A percentile compares a stretch with the other conserved stretches of the same genome.
phyloP scores from a whole-genome alignment of 805 yeast genomes.

The Geotrichum ghanense region DNA sequence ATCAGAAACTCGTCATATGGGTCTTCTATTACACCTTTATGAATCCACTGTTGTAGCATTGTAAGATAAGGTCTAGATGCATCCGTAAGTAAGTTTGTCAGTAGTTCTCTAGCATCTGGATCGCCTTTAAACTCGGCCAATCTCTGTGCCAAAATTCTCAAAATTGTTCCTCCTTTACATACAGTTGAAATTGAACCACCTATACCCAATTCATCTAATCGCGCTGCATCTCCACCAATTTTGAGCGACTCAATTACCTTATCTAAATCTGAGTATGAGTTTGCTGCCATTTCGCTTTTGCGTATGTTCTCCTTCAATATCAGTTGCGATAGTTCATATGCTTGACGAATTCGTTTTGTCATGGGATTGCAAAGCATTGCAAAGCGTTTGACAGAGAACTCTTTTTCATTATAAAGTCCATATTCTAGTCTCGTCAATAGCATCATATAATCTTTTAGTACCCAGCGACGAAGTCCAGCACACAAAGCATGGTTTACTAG shows the following conservation, averaged over 20 bases:
- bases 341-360: constrained; percentile 35
- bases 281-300: constrained; percentile 23
- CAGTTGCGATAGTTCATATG: constrained; percentile 44
- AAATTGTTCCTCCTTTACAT: constrained; percentile 63
- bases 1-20: constrained; percentile 76
- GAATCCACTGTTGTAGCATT: constrained; percentile 74
- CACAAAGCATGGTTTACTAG: constrained; percentile 65
- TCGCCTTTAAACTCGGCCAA: constrained; percentile 58
- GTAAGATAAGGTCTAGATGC: constrained; percentile 52
- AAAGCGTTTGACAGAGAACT: constrained; percentile 48
- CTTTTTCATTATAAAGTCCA: constrained; percentile 36
- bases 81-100: constrained; percentile 40
- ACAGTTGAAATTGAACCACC: constrained; percentile 15
- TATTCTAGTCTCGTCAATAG: constrained; percentile 35
- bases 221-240: constrained; percentile 11
- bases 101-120: constrained; percentile 38
- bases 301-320: constrained; percentile 31
- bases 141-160: constrained; percentile 49
- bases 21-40: constrained; percentile 62
- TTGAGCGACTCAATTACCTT: constrained; percentile 33
- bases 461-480: constrained; percentile 35
- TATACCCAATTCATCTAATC: constrained; percentile 4
- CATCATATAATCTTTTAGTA: constrained; percentile 27
- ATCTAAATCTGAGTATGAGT: constrained; percentile 28
- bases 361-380: constrained; percentile 37